phyloP scores from a whole-genome alignment of 78 protist species.

The Pigoraptor vietnamica region DNA sequence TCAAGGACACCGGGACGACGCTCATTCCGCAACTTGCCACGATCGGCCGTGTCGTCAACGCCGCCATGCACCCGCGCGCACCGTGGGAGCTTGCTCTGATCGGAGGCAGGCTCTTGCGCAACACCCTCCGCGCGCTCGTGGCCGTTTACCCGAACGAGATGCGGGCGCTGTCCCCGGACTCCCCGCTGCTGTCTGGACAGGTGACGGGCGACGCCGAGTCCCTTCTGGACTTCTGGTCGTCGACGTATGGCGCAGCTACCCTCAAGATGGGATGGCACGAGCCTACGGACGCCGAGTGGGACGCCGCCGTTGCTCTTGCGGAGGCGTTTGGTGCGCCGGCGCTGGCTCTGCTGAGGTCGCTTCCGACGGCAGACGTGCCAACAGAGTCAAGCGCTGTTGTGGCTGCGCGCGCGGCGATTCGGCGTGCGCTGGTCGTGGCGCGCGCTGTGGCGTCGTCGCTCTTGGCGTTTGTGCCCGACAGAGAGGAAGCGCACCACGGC shows the following conservation, averaged over 20 bases:
- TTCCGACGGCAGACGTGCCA: neutral
- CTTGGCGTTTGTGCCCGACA: neutral
- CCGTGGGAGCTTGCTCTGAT: neutral
- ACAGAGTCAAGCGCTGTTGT: neutral
- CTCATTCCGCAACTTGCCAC: conserved; percentile 3
- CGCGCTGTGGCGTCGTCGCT: neutral
- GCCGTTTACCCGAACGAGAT: neutral
- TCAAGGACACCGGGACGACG: conserved; percentile 1
- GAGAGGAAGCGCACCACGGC: too few relatives aligned
- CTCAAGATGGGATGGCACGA: neutral
- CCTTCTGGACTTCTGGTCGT: neutral
- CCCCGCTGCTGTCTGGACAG: neutral
- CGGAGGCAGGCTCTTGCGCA: neutral
- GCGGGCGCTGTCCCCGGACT: neutral
- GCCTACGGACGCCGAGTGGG: neutral
- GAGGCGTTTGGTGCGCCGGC: neutral
- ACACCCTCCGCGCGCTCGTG: neutral
- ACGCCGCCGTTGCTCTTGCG: neutral
- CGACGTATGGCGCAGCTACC: neutral
- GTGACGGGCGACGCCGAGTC: neutral
- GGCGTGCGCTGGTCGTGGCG: neutral
- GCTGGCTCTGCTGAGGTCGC: neutral
- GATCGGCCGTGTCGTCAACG: neutral
- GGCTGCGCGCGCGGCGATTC: neutral
- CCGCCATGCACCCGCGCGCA: neutral